These are phyloP conservation scores for Colletotrichum gigasporum DNA, from an alignment of 2,329 filamentous ascomycete genomes.

Conservation along the genomic window DNA sequence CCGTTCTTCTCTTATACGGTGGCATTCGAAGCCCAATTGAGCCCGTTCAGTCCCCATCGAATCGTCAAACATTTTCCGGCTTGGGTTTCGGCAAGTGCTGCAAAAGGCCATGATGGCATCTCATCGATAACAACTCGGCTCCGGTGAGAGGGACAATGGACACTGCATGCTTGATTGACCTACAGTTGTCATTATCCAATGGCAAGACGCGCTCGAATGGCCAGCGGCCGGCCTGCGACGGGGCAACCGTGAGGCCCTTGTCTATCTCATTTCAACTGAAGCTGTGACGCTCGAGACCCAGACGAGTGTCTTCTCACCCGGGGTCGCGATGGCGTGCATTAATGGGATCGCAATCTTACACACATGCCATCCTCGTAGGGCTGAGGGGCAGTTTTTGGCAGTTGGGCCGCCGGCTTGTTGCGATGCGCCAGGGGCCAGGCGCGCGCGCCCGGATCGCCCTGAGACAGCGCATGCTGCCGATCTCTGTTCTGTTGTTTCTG, in stretches of 20 bases:
- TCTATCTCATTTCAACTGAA: constrained; percentile 18
- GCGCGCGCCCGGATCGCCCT: constrained; percentile 7
- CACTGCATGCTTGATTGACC: background rate
- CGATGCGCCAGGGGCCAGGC: background rate
- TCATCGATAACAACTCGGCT: background rate
- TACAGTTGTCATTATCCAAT: constrained; percentile 29
- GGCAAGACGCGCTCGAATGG: background rate
- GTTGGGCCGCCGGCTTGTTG: background rate
- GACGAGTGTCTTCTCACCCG: background rate
- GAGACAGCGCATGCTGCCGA: background rate
- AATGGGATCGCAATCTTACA: constrained; percentile 2
- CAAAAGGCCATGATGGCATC: background rate
- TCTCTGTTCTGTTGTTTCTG: background rate
- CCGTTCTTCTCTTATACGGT: background rate
- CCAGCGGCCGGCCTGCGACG: constrained; percentile 24
- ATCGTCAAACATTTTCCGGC: background rate
- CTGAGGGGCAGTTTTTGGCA: constrained; percentile 12
- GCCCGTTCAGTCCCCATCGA: background rate
- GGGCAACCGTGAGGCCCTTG: constrained; percentile 7
- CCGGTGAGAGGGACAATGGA: background rate
- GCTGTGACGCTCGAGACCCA: constrained; percentile 22
- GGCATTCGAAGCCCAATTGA: too few species aligned
- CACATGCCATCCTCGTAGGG: constrained; percentile 17
- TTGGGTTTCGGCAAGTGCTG: background rate
- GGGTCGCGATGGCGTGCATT: constrained; percentile 23